Base-by-base conservation (phyloP, 1,284 basidiomycete genomes). In the Leccinum angustisporum region DNA sequence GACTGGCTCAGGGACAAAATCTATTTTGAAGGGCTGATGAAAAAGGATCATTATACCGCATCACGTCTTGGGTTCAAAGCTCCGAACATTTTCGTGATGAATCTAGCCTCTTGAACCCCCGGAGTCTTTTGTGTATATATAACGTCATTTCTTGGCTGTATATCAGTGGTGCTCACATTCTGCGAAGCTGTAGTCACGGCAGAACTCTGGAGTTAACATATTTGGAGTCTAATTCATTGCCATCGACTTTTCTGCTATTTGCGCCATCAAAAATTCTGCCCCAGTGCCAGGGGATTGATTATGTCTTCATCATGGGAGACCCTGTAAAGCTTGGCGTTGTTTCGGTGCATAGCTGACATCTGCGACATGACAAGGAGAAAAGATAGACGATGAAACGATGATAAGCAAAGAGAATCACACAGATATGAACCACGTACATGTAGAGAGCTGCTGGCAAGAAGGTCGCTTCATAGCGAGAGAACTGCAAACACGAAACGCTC, bases 1-100 rank as follows among this genome's bases (percentile, higher is more conserved):
- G 91, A 92, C 69, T 92, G 90, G 89, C 79, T 92, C 18, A 82
- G 87, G 54, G 90, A 91, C 62, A 81, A 83, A 60, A 77, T 82
- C 33, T 90, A 80, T 72, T 91, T 92, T 65, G 89, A 92, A 60
- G 80, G 81, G n/a, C 68, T 93, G 60, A 63, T 67, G 16, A 81
- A 79, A 68, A 83, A 87, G 65, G 86, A 90, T 65, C 69, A 69
- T 6, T 92, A 92, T 67, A 77, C 81, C 1, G 67, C 76, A 40
- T 70, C 76, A 10, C 81, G 90, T 11, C 82, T 93, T 36, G 91
- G 91, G 1, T 93, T 84, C 75, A 80, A 80, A 58, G 91, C 91
- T 1, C 85, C 90, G 2, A 92, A 93, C 69, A 83, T 91, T 38
- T 89, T 91, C 70, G 78, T 90, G 43, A 85, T 92, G 83, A 74